Evolutionary conservation across 768 basidiomycete species (phyloP).

Genomic region (Trametes maxima): DNA sequence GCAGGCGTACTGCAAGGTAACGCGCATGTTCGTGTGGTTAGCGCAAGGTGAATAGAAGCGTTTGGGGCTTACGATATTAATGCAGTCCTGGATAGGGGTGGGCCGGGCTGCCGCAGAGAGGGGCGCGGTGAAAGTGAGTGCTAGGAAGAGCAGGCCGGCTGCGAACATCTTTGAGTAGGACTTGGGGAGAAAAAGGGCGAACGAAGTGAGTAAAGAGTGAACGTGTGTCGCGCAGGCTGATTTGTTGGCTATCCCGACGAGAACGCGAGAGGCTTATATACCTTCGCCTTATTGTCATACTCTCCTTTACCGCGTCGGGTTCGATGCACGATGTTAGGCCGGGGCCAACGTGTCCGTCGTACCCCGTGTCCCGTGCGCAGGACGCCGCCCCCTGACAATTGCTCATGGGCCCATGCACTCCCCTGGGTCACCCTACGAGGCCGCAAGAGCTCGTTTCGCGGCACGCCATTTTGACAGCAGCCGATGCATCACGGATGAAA

Average conservation of each 20-base stretch:
- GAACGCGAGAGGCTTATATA: not conserved
- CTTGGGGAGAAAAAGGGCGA: not conserved
- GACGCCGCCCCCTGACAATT: too few relatives aligned
- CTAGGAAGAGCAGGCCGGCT: constrained; percentile 11
- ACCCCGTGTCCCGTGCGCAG: too few relatives aligned
- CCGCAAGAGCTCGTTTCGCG: too few relatives aligned
- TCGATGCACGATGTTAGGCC: not conserved
- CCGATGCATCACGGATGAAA: too few relatives aligned
- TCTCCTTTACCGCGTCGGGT: not conserved
- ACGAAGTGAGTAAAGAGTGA: not conserved
- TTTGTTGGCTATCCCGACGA: not conserved
- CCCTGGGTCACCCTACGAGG: too few relatives aligned
- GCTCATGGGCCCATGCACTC: too few relatives aligned
- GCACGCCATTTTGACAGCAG: too few relatives aligned
- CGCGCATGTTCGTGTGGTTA: not conserved
- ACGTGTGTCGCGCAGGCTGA: not conserved
- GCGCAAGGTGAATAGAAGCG: too few relatives aligned
- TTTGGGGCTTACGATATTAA: not conserved
- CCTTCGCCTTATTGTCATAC: not conserved
- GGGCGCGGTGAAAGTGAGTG: constrained; percentile 3
- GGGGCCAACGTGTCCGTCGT: too few relatives aligned
- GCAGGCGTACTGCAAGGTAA: not conserved
- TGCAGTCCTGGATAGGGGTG: not conserved
- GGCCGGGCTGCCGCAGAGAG: not conserved
- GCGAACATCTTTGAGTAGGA: constrained; percentile 6